Conservation (phyloP, 2,329 filamentous ascomycete species). For the Penicillium rolfsii region DNA sequence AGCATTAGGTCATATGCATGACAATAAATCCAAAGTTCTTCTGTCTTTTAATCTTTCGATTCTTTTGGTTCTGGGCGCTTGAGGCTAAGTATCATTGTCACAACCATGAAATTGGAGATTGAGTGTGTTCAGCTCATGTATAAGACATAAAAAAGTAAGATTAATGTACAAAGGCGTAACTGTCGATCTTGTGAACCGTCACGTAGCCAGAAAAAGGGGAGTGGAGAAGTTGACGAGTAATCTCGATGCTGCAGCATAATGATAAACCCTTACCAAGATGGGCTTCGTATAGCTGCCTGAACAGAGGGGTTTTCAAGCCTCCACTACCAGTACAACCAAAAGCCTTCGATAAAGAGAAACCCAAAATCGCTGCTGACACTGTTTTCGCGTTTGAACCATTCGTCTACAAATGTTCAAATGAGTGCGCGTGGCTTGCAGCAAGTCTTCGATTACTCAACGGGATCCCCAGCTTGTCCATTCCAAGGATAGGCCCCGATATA, state of each 20-base stretch:
- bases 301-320: not conserved
- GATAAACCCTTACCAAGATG: not conserved
- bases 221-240: not conserved
- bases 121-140: not conserved
- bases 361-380: not conserved
- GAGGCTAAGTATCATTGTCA: not conserved
- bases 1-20: too few relatives aligned
- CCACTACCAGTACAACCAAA: not conserved
- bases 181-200: not conserved
- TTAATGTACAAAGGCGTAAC: slow-evolving; percentile 3
- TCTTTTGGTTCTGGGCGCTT: not conserved
- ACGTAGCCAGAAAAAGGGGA: not conserved
- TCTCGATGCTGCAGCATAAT: not conserved
- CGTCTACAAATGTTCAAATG: not conserved
- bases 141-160: not conserved
- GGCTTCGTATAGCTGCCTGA: not conserved
- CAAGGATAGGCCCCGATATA: not conserved
- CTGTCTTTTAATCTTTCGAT: not conserved
- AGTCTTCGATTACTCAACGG: not conserved
- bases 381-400: not conserved
- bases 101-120: not conserved
- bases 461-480: not conserved
- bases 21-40: too few relatives aligned
- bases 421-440: not conserved
- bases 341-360: not conserved